Conservation (phyloP, 2,329 filamentous ascomycete genomes). For the Hypoxylon sp. region DNA sequence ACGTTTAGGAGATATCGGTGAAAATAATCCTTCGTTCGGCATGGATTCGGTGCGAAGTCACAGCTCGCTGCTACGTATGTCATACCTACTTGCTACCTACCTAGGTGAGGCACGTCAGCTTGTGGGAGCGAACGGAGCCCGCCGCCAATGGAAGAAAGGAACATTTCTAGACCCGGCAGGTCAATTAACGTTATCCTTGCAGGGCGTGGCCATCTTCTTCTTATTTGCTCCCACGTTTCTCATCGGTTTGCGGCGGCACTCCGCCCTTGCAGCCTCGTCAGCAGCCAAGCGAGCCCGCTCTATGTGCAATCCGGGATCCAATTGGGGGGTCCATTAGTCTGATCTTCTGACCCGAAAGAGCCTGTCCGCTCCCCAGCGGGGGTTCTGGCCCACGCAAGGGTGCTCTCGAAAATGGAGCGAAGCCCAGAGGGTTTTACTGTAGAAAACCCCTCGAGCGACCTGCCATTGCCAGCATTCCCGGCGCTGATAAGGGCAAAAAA, state of each 20-base stretch:
- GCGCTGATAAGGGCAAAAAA: constrained; percentile 23
- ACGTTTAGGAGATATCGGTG: constrained; percentile 32
- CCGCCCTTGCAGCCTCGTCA: constrained; percentile 26
- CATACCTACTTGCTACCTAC: constrained; percentile 26
- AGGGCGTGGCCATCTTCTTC: constrained; percentile 19
- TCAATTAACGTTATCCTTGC: constrained; percentile 35
- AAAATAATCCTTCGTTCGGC: constrained; percentile 26
- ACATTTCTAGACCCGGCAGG: constrained; percentile 39
- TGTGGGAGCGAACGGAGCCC: constrained; percentile 5
- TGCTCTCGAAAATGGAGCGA: constrained; percentile 25
- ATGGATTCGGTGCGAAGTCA: constrained; percentile 17
- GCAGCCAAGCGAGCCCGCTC: background rate
- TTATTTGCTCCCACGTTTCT: constrained; percentile 30
- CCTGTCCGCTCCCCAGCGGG: constrained; percentile 22
- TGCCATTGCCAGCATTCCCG: constrained; percentile 37
- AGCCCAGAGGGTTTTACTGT: constrained; percentile 16
- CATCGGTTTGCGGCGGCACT: constrained; percentile 42
- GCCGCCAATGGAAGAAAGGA: constrained; percentile 36
- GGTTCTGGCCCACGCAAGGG: constrained; percentile 38
- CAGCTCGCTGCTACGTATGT: constrained; percentile 12
- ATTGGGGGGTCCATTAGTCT: constrained; percentile 27
- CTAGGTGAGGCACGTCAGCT: constrained; percentile 22
- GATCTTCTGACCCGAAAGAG: constrained; percentile 42
- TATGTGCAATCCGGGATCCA: constrained; percentile 13
- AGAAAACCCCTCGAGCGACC: constrained; percentile 26